These are phyloP conservation scores for Mucor mucedo DNA, from an alignment of 371 early-diverging fungal genomes.

Conservation along the genomic window DNA sequence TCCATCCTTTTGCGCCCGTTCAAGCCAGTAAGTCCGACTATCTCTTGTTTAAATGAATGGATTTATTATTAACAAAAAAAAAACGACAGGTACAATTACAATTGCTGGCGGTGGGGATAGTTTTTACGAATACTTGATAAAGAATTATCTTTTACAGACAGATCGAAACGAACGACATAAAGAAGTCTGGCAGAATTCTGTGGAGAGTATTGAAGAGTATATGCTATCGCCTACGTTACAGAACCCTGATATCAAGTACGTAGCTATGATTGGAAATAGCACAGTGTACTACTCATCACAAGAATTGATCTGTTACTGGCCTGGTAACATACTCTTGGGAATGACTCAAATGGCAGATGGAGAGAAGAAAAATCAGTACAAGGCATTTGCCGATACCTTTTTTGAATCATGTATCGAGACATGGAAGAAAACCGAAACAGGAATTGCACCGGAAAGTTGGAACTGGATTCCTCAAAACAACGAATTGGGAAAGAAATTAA, in stretches of 20 bases:
- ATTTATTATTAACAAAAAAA: not conserved
- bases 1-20: constrained; percentile 33
- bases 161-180: constrained; percentile 39
- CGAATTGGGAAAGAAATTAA: constrained; percentile 3
- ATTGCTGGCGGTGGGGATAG: constrained; percentile 76
- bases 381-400: constrained; percentile 33
- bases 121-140: constrained; percentile 85
- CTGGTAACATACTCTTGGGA: constrained; percentile 46
- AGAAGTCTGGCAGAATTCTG: constrained; percentile 39
- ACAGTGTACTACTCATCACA: constrained; percentile 28
- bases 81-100: constrained; percentile 40
- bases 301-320: constrained; percentile 51
- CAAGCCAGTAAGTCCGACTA: constrained; percentile 18
- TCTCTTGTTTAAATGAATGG: not conserved
- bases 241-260: constrained; percentile 36
- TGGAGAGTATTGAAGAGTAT: constrained; percentile 48
- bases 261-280: constrained; percentile 36
- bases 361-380: constrained; percentile 13
- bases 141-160: constrained; percentile 65
- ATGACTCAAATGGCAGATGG: constrained; percentile 21
- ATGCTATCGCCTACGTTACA: constrained; percentile 39
- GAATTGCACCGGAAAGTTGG: constrained; percentile 45
- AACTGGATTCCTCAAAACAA: constrained; percentile 32
- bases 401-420: constrained; percentile 34
- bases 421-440: constrained; percentile 35